phyloP scores from a whole-genome alignment of 2,329 filamentous ascomycete genomes.

The Ophiostoma populinum region DNA sequence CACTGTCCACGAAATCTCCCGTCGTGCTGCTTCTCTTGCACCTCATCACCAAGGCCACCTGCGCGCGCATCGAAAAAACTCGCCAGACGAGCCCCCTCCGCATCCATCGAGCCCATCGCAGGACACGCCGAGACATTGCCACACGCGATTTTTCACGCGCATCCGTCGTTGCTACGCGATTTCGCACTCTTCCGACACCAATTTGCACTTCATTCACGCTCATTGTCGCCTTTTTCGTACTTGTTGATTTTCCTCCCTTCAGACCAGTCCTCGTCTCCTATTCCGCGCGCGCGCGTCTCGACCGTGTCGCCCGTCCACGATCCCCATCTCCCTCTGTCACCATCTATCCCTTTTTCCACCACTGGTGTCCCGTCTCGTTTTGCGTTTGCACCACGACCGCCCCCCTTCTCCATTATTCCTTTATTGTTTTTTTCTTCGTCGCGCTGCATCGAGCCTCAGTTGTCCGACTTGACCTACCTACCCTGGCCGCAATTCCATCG shows the following conservation, averaged over 20 bases:
- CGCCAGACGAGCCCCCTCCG: slow-evolving; percentile 35
- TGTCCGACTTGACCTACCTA: slow-evolving; percentile 1
- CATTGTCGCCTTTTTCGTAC: slow-evolving; percentile 2
- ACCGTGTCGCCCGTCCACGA: no score
- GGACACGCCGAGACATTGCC: slow-evolving; percentile 31
- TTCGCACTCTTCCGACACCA: slow-evolving; percentile 20
- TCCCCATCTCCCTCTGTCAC: background rate
- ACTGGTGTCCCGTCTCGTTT: slow-evolving; percentile 1
- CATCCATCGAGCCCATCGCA: slow-evolving; percentile 41
- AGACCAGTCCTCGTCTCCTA: slow-evolving; percentile 3
- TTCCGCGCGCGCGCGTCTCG: background rate
- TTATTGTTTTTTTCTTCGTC: slow-evolving; percentile 4
- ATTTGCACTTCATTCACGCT: slow-evolving; percentile 1
- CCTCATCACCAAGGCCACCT: slow-evolving; percentile 29
- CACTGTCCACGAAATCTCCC: slow-evolving; percentile 30
- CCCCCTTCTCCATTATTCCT: slow-evolving; percentile 5
- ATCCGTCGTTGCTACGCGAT: slow-evolving; percentile 22
- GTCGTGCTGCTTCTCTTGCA: slow-evolving; percentile 31
- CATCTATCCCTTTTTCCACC: slow-evolving; percentile 1
- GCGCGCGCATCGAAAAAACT: slow-evolving; percentile 46
- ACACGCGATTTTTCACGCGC: slow-evolving; percentile 35
- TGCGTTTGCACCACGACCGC: slow-evolving; percentile 1
- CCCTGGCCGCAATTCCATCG: no score
- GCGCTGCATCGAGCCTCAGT: background rate
- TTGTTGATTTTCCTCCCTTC: slow-evolving; percentile 4